Evolutionary conservation across 768 basidiomycete species (phyloP), one percentile per base, ranked within the genome.

Genomic region (Chiua virens): DNA sequence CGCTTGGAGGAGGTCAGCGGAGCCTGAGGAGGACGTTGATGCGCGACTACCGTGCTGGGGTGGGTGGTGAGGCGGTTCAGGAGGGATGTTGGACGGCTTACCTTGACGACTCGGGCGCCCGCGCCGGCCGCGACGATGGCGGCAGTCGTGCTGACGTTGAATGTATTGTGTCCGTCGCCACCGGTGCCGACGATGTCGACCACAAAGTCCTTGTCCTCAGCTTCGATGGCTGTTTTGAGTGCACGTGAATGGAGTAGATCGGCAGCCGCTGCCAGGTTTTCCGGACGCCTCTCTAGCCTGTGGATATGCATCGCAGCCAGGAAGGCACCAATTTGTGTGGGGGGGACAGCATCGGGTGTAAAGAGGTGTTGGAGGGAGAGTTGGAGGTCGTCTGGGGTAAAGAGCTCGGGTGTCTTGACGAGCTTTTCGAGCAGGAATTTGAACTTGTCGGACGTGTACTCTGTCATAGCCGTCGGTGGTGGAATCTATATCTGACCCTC

Each of bases 141-240:
- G 3, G 96, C 95, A 3, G 92, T 87, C 1, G 96, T 98, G 65
- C 92, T 95, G 46, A 98, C 95, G 66, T 98, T 98, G 79, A 94
- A 98, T 0, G 95, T 86, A 63, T 98, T 90, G 69, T 94, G 84
- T 0, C 94, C 94, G 70, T 98, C 97, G 8, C 97, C 96, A 11
- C 96, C 67, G 0, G 68, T 70, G 3, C 68, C 68, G 35, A 71
- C 68, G 42, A 70, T 67, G 52, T 70, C 68, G 7, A 80, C 87
- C 14, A 90, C 80, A 48, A 90, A 91, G 66, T 95, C 91, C 6
- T 74, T 68, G 38, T 85, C 79, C 2, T 66, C 67, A 27, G 79
- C 77, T 47, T 84, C 75, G 34, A 91, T 78, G 2, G 71, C 73
- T 2, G 85, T 85, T 37, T 78, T 77, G 46, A 90, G 66, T 3